Evolutionary conservation across 345 rosid species (phyloP).

Genomic region (Salix exigua): DNA sequence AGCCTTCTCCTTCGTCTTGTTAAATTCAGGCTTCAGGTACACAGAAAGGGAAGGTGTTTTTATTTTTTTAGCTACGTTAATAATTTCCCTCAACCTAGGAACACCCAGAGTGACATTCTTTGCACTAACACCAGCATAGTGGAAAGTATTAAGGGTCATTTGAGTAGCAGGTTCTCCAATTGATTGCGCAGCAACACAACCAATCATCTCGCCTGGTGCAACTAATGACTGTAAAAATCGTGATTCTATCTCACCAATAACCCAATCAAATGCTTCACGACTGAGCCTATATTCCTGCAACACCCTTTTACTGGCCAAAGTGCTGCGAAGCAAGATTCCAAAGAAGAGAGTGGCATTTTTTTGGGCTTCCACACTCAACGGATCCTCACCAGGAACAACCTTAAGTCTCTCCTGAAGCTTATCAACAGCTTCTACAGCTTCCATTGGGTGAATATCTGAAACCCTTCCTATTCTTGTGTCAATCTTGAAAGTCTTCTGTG

Average conservation of each 20-base stretch:
- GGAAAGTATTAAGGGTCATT: constrained; percentile 97
- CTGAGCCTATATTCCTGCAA: constrained; percentile 91
- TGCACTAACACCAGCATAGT: constrained; percentile 99
- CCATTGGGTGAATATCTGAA: constrained; percentile 93
- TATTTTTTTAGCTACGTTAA: constrained; percentile 90
- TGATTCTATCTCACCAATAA: constrained; percentile 92
- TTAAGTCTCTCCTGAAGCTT: constrained; percentile 89
- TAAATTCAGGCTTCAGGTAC: constrained; percentile 65
- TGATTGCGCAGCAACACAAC: constrained; percentile 98
- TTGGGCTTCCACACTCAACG: constrained; percentile 92
- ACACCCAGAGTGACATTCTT: constrained; percentile 99
- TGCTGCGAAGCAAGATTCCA: constrained; percentile 88
- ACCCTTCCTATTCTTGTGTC: constrained; percentile 50
- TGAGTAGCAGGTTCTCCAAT: constrained; percentile 99
- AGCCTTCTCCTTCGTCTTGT: constrained; percentile 83
- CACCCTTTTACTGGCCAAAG: constrained; percentile 95
- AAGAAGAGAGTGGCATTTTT: constrained; percentile 98
- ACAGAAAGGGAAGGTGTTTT: constrained; percentile 95
- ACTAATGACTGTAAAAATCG: constrained; percentile 86
- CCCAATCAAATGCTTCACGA: constrained; percentile 98
- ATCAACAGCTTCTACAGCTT: constrained; percentile 93
- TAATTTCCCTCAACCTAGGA: constrained; percentile 91
- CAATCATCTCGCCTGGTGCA: constrained; percentile 98
- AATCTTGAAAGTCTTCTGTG: constrained; percentile 92
- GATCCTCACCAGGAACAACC: constrained; percentile 94